phyloP scores from a whole-genome alignment of 1,284 basidiomycete genomes.

The Ustilago tritici region DNA sequence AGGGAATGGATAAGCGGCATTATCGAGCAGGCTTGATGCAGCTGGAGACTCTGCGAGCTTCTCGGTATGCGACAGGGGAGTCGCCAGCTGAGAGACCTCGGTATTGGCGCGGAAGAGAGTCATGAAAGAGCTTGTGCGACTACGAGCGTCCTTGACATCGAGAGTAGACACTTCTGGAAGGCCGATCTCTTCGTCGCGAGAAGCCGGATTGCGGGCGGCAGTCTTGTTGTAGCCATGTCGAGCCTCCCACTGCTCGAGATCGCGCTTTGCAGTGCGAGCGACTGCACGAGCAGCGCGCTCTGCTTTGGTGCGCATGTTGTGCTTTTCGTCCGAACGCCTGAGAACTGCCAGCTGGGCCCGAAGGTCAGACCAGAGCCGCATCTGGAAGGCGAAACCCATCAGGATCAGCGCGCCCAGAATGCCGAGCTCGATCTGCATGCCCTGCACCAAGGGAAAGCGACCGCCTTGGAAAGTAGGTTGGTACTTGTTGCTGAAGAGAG shows the following conservation, averaged over 20 bases:
- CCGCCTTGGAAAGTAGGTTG: constrained; percentile 45
- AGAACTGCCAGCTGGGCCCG: constrained; percentile 82
- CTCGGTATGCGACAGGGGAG: constrained; percentile 21
- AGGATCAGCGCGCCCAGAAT: constrained; percentile 79
- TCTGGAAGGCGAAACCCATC: constrained; percentile 85
- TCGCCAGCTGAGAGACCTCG: constrained; percentile 20
- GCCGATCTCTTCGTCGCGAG: constrained; percentile 26
- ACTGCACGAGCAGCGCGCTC: constrained; percentile 80
- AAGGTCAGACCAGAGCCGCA: constrained; percentile 77
- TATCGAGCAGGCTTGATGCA: constrained; percentile 28
- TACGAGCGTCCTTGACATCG: constrained; percentile 20
- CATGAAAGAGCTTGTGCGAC: constrained; percentile 44
- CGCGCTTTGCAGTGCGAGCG: constrained; percentile 75
- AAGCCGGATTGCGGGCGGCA: constrained; percentile 14
- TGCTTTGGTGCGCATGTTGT: constrained; percentile 79
- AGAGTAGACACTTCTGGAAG: background rate
- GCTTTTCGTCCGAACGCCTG: constrained; percentile 81
- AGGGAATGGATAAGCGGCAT: constrained; percentile 29
- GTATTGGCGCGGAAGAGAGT: constrained; percentile 30
- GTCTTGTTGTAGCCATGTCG: constrained; percentile 76
- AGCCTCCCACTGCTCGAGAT: constrained; percentile 87
- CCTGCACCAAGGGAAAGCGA: constrained; percentile 84
- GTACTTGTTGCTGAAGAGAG: constrained; percentile 74
- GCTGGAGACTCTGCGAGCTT: constrained; percentile 32
- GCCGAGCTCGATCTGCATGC: constrained; percentile 93